Conservation (phyloP, 2,329 filamentous ascomycete species). For the Fusarium tuaranense region DNA sequence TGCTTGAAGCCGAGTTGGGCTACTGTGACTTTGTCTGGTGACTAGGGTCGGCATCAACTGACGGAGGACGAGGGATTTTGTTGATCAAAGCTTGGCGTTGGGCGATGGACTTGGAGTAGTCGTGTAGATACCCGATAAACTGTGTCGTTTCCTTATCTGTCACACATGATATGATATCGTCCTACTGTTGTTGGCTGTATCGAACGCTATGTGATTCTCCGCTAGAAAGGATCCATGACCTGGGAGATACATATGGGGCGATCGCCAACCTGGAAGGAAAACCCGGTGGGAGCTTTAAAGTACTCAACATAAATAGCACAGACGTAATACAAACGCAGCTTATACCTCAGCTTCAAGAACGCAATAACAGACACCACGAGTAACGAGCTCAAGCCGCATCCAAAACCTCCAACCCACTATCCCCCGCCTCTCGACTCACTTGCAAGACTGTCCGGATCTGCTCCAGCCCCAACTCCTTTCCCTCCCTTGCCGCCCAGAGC, state of each 20-base stretch:
- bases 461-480: background rate
- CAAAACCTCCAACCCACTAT: background rate
- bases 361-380: too few species aligned
- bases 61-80: background rate
- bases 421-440: background rate
- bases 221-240: too few species aligned
- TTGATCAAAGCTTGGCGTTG: background rate
- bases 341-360: too few species aligned
- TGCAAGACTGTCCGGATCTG: background rate
- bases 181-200: background rate
- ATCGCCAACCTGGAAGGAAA: too few species aligned
- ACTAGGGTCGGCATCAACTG: background rate
- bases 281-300: too few species aligned
- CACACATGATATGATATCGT: background rate
- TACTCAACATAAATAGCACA: too few species aligned
- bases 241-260: too few species aligned
- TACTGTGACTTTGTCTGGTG: background rate
- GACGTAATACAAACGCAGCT: too few species aligned
- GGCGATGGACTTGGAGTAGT: background rate
- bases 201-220: background rate
- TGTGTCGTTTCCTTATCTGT: background rate
- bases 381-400: background rate
- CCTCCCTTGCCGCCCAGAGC: background rate
- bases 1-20: background rate
- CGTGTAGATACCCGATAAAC: background rate